Base-by-base conservation (phyloP, 768 basidiomycete genomes). In the Lanmaoa pseudosensibilis region DNA sequence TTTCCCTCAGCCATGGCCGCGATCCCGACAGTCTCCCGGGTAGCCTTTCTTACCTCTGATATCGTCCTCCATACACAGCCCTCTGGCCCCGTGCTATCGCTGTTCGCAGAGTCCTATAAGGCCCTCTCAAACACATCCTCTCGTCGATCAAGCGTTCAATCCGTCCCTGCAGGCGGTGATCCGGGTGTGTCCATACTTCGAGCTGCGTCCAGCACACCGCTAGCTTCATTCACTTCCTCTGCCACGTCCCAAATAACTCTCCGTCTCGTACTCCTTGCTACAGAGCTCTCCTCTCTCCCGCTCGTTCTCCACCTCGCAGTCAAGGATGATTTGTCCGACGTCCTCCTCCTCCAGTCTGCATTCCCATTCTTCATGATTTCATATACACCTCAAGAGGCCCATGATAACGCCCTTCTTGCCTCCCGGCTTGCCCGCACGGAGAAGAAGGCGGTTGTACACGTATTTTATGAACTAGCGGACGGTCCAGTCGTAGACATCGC, bases 331-430 rank as follows among this genome's bases (percentile, higher is more conserved):
- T 80, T 94, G 43, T 83, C 90, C 33, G 85, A 89, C 60, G 84
- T 85, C 39, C 80, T 95, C 40, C 75, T 87, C 13, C 85, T 96
- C 55, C 86, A 87, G 39, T 83, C 88, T n/a, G 80, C 85, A 19
- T 83, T 92, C 6, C 90, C 90, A 30, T 91, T 86, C 73, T 87
- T 94, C 68, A 64, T 98, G 48, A 78, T 95, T 65, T 95, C 93
- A 7, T 79, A 83, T 36, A 84, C 82, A 1, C 70, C 84, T 4
- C 89, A 93, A 68, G 82, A 94, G 66, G 92, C 94, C 4, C 90
- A 96, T 64, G 92, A 95, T 67, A 87, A 98, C 71, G 90, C 93
- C 23, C 75, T 98, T 36, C 81, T 98, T 18, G 92, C 93, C 15
- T 86, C 91, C 48, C 83, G 87, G 43, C 74, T 98, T 48, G 92